These are phyloP conservation scores for Fusarium torulosum DNA, from an alignment of 2,329 filamentous ascomycete genomes.

Conservation along the genomic window DNA sequence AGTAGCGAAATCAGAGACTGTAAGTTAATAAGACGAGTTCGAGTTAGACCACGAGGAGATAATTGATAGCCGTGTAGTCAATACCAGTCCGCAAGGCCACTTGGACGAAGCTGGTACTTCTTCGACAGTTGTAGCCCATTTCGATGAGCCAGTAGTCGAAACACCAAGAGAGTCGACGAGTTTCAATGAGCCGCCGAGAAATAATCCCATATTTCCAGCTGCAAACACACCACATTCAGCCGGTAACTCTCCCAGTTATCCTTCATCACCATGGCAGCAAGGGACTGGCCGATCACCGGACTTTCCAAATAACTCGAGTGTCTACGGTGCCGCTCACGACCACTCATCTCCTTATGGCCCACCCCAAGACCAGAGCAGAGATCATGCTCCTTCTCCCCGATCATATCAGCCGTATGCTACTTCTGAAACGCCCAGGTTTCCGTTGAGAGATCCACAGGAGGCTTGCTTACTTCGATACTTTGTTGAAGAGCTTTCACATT, in stretches of 20 bases:
- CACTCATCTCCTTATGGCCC: constrained; percentile 30
- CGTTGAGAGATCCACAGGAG: constrained; percentile 53
- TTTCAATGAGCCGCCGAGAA: constrained; percentile 14
- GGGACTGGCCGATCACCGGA: constrained; percentile 26
- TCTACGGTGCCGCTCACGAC: constrained; percentile 20
- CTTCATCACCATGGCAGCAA: constrained; percentile 30
- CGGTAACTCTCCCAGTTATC: constrained; percentile 15
- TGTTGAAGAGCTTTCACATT: constrained; percentile 56
- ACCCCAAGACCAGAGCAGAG: constrained; percentile 8
- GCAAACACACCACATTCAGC: constrained; percentile 7
- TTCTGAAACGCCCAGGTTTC: constrained; percentile 43
- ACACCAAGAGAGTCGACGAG: neutral
- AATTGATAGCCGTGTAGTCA: constrained; percentile 4
- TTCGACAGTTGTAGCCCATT: neutral
- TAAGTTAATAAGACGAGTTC: constrained; percentile 33
- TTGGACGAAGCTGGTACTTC: neutral
- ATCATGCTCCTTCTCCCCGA: constrained; percentile 23
- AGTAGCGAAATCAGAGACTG: constrained; percentile 53
- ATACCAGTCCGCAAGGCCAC: constrained; percentile 13
- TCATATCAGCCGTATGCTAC: constrained; percentile 14
- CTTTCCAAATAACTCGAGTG: constrained; percentile 21
- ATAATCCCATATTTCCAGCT: neutral
- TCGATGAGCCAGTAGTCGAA: constrained; percentile 1
- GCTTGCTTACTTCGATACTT: constrained; percentile 57
- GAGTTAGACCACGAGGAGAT: accelerated